Percentiles rank a stretch among this genome's conserved stretches.
Conservation (phyloP, 805 yeast genomes). For the Nakazawaea anatomiae region DNA sequence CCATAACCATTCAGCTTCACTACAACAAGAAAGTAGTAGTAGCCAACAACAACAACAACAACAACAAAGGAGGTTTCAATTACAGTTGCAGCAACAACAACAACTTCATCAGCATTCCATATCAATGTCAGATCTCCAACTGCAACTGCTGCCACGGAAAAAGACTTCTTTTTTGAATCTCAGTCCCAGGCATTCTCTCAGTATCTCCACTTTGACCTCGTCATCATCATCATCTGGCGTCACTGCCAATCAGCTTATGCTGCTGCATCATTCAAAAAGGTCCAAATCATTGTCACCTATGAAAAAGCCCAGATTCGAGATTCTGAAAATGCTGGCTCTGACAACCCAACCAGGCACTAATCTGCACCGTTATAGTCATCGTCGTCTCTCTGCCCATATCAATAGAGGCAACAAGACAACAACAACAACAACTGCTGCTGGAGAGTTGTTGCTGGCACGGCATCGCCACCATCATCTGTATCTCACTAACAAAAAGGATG, state of each 20-base stretch:
- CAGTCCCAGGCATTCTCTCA: not conserved
- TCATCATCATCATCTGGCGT: not conserved
- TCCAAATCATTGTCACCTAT: constrained; percentile 8
- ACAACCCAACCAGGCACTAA: too few relatives aligned
- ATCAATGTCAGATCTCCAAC: constrained; percentile 3
- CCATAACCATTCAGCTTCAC: not conserved
- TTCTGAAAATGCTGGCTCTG: too few relatives aligned
- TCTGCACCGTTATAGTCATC: too few relatives aligned
- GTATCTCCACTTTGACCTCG: not conserved
- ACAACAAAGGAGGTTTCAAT: not conserved
- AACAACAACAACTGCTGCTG: too few relatives aligned
- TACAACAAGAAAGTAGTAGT: not conserved
- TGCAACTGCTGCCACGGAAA: not conserved
- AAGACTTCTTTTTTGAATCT: constrained; percentile 1
- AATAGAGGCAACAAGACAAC: too few relatives aligned
- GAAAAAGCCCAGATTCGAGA: not conserved
- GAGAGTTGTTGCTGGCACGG: too few relatives aligned
- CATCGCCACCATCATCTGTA: too few relatives aligned
- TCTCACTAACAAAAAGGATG: too few relatives aligned
- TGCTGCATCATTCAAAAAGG: not conserved
- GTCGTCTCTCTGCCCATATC: too few relatives aligned
- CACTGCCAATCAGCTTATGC: not conserved
- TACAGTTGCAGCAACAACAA: not conserved
- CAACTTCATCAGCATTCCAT: not conserved
- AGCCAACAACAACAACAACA: not conserved